Percentiles rank a stretch among this genome's conserved stretches.
Conservation (phyloP, 1,284 basidiomycete species). For the Ustilago tritici region DNA sequence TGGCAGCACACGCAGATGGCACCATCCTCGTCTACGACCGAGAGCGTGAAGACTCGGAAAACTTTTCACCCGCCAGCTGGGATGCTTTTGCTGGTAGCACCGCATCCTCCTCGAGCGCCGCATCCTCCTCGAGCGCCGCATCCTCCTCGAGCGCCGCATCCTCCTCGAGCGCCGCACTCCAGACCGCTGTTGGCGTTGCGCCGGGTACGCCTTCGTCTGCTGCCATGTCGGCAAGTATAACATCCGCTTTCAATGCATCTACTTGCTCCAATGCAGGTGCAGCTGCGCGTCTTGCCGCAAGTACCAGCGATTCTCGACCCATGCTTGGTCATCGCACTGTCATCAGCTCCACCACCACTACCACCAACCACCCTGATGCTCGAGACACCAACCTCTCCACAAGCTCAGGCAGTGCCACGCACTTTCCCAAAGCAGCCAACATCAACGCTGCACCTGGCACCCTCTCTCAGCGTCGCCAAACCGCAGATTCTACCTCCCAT, state of each 20-base stretch:
- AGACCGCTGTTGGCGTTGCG: slow-evolving; percentile 8
- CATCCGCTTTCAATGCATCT: slow-evolving; percentile 29
- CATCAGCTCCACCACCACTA: slow-evolving; percentile 48
- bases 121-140: slow-evolving; percentile 17
- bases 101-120: slow-evolving; percentile 33
- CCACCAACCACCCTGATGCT: slow-evolving; percentile 29
- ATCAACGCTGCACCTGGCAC: slow-evolving; percentile 18
- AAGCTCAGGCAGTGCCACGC: slow-evolving; percentile 38
- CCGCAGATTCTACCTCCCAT: slow-evolving; percentile 5
- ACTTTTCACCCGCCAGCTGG: slow-evolving; percentile 36
- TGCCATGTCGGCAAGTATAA: slow-evolving; percentile 44
- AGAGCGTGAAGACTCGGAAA: slow-evolving; percentile 82
- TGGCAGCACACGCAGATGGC: slow-evolving; percentile 91
- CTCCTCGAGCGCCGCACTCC: slow-evolving; percentile 25
- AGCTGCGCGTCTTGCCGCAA: slow-evolving; percentile 11
- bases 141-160: slow-evolving; percentile 34
- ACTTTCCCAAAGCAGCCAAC: slow-evolving; percentile 19
- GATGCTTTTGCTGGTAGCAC: slow-evolving; percentile 22
- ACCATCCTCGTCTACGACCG: slow-evolving; percentile 88
- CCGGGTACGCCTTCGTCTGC: slow-evolving; percentile 29
- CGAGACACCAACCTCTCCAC: slow-evolving; percentile 31
- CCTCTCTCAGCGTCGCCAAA: slow-evolving; percentile 34
- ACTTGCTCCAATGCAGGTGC: slow-evolving; percentile 15
- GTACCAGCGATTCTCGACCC: slow-evolving; percentile 31
- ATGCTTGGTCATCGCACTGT: slow-evolving; percentile 30